Evolutionary conservation across 2,329 filamentous ascomycete species (phyloP).

Genomic region (Mycogone perniciosa): DNA sequence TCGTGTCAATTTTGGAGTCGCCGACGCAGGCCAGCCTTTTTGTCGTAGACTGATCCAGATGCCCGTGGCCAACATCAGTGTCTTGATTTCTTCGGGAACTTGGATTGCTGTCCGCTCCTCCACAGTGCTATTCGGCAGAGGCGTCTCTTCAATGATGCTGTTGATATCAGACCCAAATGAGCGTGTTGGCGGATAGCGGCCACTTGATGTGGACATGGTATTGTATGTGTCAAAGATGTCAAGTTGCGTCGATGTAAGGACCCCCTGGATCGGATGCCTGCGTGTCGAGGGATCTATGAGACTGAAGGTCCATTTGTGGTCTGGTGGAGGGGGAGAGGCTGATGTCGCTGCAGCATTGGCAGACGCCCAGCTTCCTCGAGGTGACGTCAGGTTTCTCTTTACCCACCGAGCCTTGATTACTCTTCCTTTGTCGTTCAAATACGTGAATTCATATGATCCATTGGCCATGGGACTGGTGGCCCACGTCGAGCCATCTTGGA

Average conservation of each 20-base stretch:
- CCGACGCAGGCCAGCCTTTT: slow-evolving; percentile 29
- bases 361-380: slow-evolving; percentile 15
- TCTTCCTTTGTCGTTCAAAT: slow-evolving; percentile 50
- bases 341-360: slow-evolving; percentile 17
- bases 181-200: slow-evolving; percentile 42
- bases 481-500: slow-evolving; percentile 59
- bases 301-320: slow-evolving; percentile 67
- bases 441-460: slow-evolving; percentile 61
- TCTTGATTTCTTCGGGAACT: slow-evolving; percentile 29
- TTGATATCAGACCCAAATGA: slow-evolving; percentile 22
- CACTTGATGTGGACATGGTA: slow-evolving; percentile 44
- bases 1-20: slow-evolving; percentile 24
- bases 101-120: slow-evolving; percentile 25
- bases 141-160: slow-evolving; percentile 16
- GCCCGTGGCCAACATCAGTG: slow-evolving; percentile 33
- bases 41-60: slow-evolving; percentile 33
- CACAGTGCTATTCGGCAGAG: slow-evolving; percentile 15
- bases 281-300: slow-evolving; percentile 63
- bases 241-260: slow-evolving; percentile 55
- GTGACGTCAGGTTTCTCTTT: slow-evolving; percentile 31
- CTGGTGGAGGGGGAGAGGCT: slow-evolving; percentile 25
- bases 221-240: slow-evolving; percentile 65
- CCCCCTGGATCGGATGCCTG: slow-evolving; percentile 69
- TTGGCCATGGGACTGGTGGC: slow-evolving; percentile 43
- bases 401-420: slow-evolving; percentile 65